Evolutionary conservation across 495 filamentous ascomycete species (phyloP).

Genomic region (Patellaria atrata): DNA sequence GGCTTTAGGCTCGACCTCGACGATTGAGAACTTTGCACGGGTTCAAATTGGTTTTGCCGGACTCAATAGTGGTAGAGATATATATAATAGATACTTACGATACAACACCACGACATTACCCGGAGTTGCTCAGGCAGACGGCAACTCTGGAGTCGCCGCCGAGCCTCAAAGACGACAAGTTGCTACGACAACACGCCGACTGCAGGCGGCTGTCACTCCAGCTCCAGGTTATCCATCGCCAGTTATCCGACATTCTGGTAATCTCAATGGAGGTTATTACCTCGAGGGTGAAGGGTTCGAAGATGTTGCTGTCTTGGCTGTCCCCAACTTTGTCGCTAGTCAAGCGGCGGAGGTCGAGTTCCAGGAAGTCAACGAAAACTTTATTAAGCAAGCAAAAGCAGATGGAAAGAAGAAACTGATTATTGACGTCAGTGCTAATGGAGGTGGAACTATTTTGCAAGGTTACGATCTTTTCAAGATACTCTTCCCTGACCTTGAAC

Average conservation of each 20-base stretch:
- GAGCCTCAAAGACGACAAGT: too few species aligned
- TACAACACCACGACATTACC: too few species aligned
- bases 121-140: too few species aligned
- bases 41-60: too few species aligned
- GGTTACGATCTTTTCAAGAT: slow-evolving; percentile 30
- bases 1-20: slow-evolving; percentile 2
- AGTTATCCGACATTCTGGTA: slow-evolving; percentile 29
- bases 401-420: slow-evolving; percentile 27
- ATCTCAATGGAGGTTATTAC: slow-evolving; percentile 34
- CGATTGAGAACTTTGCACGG: slow-evolving; percentile 16
- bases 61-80: too few species aligned
- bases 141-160: too few species aligned
- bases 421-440: slow-evolving; percentile 25
- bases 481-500: slow-evolving; percentile 30
- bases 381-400: slow-evolving; percentile 26
- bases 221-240: slow-evolving; percentile 36
- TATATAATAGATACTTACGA: too few species aligned
- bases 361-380: slow-evolving; percentile 26
- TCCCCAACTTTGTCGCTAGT: slow-evolving; percentile 20
- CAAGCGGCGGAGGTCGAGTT: slow-evolving; percentile 21
- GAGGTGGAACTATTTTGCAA: slow-evolving; percentile 26
- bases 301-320: slow-evolving; percentile 31
- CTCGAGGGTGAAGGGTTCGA: slow-evolving; percentile 31
- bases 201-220: slow-evolving; percentile 8
- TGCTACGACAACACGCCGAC: not conserved